Conservation (phyloP, 2,329 filamentous ascomycete species). For the Didymella sp. region DNA sequence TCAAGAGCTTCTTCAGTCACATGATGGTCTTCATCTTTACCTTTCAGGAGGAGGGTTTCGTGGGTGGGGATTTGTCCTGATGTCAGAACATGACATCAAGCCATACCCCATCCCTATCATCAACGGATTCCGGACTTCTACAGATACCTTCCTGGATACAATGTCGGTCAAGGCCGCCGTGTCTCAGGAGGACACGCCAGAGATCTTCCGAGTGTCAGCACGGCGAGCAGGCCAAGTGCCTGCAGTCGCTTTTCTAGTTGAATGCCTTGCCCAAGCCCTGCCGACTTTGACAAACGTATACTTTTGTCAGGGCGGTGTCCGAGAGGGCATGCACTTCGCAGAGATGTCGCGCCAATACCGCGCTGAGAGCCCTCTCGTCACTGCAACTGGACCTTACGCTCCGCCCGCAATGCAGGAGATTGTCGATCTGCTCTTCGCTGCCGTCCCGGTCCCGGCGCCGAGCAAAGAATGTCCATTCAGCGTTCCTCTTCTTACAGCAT, state of each 20-base stretch:
- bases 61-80: conserved; percentile 88
- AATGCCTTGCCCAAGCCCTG: conserved; percentile 72
- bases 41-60: conserved; percentile 90
- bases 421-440: conserved; percentile 59
- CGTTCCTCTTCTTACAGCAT: conserved; percentile 59
- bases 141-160: conserved; percentile 66
- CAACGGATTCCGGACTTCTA: conserved; percentile 75
- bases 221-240: conserved; percentile 81
- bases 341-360: conserved; percentile 67
- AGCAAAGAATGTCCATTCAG: conserved; percentile 51
- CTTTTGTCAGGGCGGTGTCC: conserved; percentile 87
- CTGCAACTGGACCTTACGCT: conserved; percentile 64
- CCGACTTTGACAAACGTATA: conserved; percentile 73
- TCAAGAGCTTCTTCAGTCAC: conserved; percentile 52
- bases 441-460: conserved; percentile 38
- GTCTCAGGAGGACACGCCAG: conserved; percentile 46
- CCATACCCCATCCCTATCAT: conserved; percentile 86
- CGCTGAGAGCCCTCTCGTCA: conserved; percentile 70
- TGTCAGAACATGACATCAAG: conserved; percentile 74
- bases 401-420: conserved; percentile 57
- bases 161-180: conserved; percentile 54
- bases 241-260: conserved; percentile 81
- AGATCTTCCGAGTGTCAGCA: conserved; percentile 76
- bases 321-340: conserved; percentile 82
- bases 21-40: conserved; percentile 67